Percentiles rank a stretch among this genome's conserved stretches.
Conservation (phyloP, 2,329 filamentous ascomycete genomes). For the Xylariaceae sp. region DNA sequence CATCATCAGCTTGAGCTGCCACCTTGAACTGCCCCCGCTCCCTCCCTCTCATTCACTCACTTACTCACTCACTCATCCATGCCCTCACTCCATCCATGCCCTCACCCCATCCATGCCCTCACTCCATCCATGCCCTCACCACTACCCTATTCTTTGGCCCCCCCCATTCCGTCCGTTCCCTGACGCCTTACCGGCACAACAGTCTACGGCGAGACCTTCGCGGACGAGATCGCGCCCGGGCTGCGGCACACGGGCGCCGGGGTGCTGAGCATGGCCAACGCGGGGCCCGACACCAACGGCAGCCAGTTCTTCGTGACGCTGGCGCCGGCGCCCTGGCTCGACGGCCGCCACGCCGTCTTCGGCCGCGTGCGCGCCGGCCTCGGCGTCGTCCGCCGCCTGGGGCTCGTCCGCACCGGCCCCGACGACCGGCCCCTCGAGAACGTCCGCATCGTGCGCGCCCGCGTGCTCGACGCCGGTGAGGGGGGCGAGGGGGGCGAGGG, state of each 20-base stretch:
- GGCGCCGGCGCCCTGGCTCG: slow-evolving; percentile 90
- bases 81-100: too few relatives aligned
- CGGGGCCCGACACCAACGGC: slow-evolving; percentile 86
- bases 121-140: too few relatives aligned
- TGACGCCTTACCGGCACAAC: too few relatives aligned
- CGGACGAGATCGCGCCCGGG: slow-evolving; percentile 72
- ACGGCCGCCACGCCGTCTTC: slow-evolving; percentile 96
- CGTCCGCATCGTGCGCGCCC: slow-evolving; percentile 69
- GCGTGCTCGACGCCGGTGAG: slow-evolving; percentile 55
- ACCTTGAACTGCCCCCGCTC: too few relatives aligned
- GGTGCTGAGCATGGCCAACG: slow-evolving; percentile 94
- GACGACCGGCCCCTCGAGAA: slow-evolving; percentile 79
- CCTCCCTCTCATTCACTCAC: too few relatives aligned
- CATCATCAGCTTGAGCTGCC: too few relatives aligned
- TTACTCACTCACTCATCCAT: too few relatives aligned
- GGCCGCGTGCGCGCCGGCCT: slow-evolving; percentile 81
- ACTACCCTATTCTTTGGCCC: too few relatives aligned
- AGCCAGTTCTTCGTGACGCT: slow-evolving; percentile 95
- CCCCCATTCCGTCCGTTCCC: too few relatives aligned
- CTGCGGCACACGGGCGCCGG: slow-evolving; percentile 91
- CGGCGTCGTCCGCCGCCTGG: slow-evolving; percentile 78
- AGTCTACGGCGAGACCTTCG: slow-evolving; percentile 92
- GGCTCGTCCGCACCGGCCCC: slow-evolving; percentile 71
- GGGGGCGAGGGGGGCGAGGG: background rate
- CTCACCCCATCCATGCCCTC: too few relatives aligned